Evolutionary conservation across 2,329 filamentous ascomycete genomes (phyloP).

Genomic region (Colletotrichum scovillei): DNA sequence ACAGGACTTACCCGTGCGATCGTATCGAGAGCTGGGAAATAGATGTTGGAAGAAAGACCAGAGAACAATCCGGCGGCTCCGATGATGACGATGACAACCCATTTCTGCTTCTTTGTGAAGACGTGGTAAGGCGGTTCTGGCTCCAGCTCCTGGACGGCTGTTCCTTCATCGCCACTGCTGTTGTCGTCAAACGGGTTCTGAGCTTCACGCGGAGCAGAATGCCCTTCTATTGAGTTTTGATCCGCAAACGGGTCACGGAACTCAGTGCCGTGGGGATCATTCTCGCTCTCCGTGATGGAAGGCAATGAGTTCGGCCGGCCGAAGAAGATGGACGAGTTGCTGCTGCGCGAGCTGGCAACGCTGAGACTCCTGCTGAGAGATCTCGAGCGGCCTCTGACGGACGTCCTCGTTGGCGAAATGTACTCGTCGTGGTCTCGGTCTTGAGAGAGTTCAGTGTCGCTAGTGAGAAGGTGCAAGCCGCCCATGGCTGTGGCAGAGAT

Average conservation of each 20-base stretch:
- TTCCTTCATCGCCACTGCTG: neutral
- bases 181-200: slow-evolving; percentile 17
- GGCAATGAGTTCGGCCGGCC: neutral
- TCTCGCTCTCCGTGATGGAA: neutral
- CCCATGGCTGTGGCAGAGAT: slow-evolving; percentile 2
- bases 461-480: slow-evolving; percentile 6
- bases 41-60: slow-evolving; percentile 63
- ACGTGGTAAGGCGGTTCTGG: slow-evolving; percentile 43
- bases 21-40: slow-evolving; percentile 56
- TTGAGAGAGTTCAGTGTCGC: slow-evolving; percentile 10
- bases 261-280: neutral
- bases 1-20: slow-evolving; percentile 46
- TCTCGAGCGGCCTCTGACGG: neutral
- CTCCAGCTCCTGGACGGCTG: neutral
- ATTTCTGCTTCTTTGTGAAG: slow-evolving; percentile 52
- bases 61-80: slow-evolving; percentile 64
- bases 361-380: neutral
- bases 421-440: neutral
- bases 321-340: neutral
- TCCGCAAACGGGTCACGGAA: slow-evolving; percentile 4
- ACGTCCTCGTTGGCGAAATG: neutral
- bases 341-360: neutral
- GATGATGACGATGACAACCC: slow-evolving; percentile 59
- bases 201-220: neutral
- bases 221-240: neutral